Conservation (phyloP, 345 rosid genomes). For the Corchorus capsularis region DNA sequence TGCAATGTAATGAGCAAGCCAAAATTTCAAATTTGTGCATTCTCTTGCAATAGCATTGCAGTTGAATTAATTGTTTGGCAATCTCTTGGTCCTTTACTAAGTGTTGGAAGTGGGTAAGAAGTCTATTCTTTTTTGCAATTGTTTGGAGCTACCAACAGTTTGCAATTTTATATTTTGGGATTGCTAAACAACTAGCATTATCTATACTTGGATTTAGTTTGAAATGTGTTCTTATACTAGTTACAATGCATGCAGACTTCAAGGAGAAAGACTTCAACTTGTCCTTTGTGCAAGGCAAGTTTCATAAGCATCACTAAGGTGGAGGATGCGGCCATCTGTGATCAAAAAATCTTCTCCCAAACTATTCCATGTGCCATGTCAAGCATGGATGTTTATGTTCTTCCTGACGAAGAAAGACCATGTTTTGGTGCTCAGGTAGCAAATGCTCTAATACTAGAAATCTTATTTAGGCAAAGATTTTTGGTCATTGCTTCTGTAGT, state of each 20-base stretch:
- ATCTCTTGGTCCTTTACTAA: not conserved
- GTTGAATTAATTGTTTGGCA: not conserved
- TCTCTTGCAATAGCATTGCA: not conserved
- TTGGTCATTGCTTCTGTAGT: not conserved
- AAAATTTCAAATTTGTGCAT: not conserved
- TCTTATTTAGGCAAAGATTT: not conserved
- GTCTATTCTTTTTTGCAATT: not conserved
- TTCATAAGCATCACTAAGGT: slow-evolving; percentile 69
- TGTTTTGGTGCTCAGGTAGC: slow-evolving; percentile 51
- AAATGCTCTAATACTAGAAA: not conserved
- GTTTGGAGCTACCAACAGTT: not conserved
- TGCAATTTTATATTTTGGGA: not conserved
- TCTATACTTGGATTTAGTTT: not conserved
- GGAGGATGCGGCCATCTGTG: slow-evolving; percentile 72
- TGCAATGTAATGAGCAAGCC: not conserved
- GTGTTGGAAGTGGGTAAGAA: not conserved
- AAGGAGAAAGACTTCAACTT: slow-evolving; percentile 57
- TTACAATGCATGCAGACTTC: slow-evolving; percentile 46
- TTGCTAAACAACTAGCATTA: not conserved
- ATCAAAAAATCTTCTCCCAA: slow-evolving; percentile 94
- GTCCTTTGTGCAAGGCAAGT: slow-evolving; percentile 85
- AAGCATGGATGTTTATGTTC: slow-evolving; percentile 41
- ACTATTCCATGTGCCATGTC: slow-evolving; percentile 63
- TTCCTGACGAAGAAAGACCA: slow-evolving; percentile 43
- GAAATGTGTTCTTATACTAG: slow-evolving; percentile 7